phyloP scores from a whole-genome alignment of 2,329 filamentous ascomycete genomes.

The Fusarium oxysporum region DNA sequence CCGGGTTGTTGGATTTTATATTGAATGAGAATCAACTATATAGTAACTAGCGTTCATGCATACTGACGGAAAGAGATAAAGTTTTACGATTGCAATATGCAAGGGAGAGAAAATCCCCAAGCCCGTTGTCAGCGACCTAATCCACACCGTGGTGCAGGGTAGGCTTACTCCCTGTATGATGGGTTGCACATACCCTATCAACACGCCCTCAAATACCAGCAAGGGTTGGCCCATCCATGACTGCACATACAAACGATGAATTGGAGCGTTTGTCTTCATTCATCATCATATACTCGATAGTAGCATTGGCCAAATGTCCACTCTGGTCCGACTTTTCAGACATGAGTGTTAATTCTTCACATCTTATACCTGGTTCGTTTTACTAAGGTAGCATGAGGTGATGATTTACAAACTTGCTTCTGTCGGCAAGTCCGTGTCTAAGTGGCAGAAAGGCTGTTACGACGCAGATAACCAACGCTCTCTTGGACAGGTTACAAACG shows the following conservation, averaged over 20 bases:
- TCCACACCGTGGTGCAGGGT: background rate
- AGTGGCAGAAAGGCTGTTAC: background rate
- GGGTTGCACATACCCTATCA: background rate
- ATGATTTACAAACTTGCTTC: background rate
- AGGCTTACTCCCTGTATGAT: no score
- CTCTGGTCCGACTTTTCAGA: background rate
- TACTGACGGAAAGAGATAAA: background rate
- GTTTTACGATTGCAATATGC: background rate
- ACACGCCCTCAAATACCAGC: background rate
- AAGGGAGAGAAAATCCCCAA: background rate
- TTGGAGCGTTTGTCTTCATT: background rate
- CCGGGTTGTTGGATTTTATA: background rate
- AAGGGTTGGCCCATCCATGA: background rate
- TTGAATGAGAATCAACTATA: background rate
- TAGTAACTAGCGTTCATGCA: background rate
- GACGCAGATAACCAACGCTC: constrained; percentile 10
- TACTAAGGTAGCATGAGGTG: background rate
- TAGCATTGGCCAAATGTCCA: background rate
- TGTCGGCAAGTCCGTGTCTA: background rate
- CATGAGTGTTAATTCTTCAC: background rate
- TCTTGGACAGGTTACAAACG: constrained; percentile 14
- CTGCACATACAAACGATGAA: background rate
- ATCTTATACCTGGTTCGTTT: background rate
- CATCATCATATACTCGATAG: background rate
- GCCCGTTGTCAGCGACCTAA: background rate